A percentile compares a stretch with the other conserved stretches of the same genome.
Evolutionary conservation across 2,329 filamentous ascomycete species (phyloP).

Genomic region (Penicillium paneum): DNA sequence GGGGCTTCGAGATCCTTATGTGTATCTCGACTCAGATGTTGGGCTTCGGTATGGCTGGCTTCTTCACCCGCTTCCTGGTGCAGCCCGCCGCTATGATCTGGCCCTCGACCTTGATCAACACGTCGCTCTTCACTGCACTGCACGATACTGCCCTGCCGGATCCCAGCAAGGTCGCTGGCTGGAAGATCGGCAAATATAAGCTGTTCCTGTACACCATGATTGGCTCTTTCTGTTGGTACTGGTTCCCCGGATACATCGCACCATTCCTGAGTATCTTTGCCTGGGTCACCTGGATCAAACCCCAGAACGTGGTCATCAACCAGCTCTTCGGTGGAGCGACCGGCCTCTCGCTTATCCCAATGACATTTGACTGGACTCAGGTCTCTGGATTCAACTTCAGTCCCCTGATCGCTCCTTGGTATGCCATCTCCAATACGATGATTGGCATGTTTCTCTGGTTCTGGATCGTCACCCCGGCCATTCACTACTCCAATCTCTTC

Average conservation of each 20-base stretch:
- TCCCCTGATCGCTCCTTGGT: constrained; percentile 68
- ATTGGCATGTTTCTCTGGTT: constrained; percentile 66
- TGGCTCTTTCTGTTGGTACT: constrained; percentile 63
- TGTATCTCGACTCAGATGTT: constrained; percentile 67
- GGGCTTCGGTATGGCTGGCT: constrained; percentile 66
- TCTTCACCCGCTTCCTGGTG: constrained; percentile 61
- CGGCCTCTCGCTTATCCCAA: constrained; percentile 22
- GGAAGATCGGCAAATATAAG: constrained; percentile 62
- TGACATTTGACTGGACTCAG: constrained; percentile 68
- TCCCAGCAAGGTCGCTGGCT: constrained; percentile 58
- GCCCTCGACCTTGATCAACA: constrained; percentile 64
- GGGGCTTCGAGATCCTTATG: constrained; percentile 64
- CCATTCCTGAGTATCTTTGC: constrained; percentile 69
- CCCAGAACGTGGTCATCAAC: constrained; percentile 65
- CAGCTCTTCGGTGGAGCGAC: constrained; percentile 44
- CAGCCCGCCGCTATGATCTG: constrained; percentile 67
- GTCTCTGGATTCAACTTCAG: constrained; percentile 66
- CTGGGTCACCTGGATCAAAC: constrained; percentile 69
- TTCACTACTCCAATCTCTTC: constrained; percentile 67
- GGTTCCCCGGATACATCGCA: constrained; percentile 66
- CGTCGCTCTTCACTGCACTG: constrained; percentile 68
- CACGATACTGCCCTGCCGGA: constrained; percentile 61
- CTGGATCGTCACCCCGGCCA: constrained; percentile 55
- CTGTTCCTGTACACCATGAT: constrained; percentile 61
- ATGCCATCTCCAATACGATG: constrained; percentile 69